Percentiles rank a stretch among this genome's conserved stretches.
These are phyloP conservation scores for Paramarasmius palmivorus DNA, from an alignment of 1,284 basidiomycete species.

Conservation along the genomic window DNA sequence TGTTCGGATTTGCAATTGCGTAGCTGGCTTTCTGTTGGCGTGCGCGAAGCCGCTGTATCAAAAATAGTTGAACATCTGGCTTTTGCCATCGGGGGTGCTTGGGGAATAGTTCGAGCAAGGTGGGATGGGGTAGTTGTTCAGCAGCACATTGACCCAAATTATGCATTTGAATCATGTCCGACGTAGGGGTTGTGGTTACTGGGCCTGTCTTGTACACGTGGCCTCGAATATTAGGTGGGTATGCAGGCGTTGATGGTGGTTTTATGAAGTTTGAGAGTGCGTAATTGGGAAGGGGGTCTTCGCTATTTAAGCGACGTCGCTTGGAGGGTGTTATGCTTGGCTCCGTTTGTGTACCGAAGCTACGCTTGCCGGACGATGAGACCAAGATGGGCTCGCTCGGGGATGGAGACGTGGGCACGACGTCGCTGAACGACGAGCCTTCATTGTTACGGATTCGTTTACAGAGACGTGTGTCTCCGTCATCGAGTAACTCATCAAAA, in stretches of 20 bases:
- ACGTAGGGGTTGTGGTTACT: background rate
- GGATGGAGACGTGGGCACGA: too few relatives aligned
- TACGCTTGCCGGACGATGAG: too few relatives aligned
- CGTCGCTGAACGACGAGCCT: too few relatives aligned
- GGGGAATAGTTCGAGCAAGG: conserved; percentile 11
- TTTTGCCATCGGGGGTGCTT: conserved; percentile 14
- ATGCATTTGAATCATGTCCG: conserved; percentile 9
- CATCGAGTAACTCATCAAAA: too few relatives aligned
- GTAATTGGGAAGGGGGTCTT: too few relatives aligned
- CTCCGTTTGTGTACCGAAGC: background rate
- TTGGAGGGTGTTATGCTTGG: background rate
- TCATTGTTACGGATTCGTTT: too few relatives aligned
- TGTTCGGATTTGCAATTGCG: background rate
- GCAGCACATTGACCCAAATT: conserved; percentile 10
- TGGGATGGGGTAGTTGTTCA: conserved; percentile 13
- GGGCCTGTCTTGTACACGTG: background rate
- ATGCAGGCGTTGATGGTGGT: background rate
- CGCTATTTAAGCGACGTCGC: background rate
- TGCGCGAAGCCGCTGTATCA: background rate
- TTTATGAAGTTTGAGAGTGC: too few relatives aligned
- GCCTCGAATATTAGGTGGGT: background rate
- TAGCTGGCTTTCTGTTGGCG: background rate
- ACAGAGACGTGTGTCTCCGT: too few relatives aligned
- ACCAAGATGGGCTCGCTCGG: too few relatives aligned
- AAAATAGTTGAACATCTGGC: conserved; percentile 9